Evolutionary conservation across 805 yeast genomes (phyloP).

Genomic region (Kockiozyma suomiensis): DNA sequence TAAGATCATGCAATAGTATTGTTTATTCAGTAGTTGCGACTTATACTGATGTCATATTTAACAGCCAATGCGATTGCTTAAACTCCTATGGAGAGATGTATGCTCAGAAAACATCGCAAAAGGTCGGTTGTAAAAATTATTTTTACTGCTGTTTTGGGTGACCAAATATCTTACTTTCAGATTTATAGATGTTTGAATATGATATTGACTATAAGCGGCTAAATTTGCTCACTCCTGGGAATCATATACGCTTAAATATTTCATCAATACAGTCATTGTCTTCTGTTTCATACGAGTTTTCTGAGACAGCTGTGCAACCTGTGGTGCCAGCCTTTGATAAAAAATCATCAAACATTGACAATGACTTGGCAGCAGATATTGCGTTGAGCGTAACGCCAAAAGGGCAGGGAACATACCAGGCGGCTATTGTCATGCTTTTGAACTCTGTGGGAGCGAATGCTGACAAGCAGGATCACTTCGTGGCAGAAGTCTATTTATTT

Average conservation of each 20-base stretch:
- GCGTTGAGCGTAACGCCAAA: not conserved
- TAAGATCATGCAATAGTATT: no score
- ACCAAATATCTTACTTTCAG: no score
- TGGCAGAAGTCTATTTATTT: not conserved
- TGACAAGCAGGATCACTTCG: not conserved
- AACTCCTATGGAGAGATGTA: not conserved
- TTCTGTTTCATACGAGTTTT: not conserved
- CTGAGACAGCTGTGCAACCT: not conserved
- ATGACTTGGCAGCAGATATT: not conserved
- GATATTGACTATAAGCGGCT: not conserved
- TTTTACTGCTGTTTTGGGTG: no score
- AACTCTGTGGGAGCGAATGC: not conserved
- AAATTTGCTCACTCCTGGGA: not conserved
- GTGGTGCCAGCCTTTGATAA: not conserved
- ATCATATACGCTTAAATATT: not conserved
- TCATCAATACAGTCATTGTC: not conserved
- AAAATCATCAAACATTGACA: not conserved
- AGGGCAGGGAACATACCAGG: not conserved
- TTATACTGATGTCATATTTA: no score
- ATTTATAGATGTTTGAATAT: conserved; percentile 7
- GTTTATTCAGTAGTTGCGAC: no score
- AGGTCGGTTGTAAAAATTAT: not conserved
- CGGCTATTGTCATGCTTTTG: not conserved
- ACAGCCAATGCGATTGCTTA: not conserved
- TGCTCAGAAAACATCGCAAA: conserved; percentile 1